Conservation (phyloP, 306 rosid species). For the Cajanus cajan region DNA sequence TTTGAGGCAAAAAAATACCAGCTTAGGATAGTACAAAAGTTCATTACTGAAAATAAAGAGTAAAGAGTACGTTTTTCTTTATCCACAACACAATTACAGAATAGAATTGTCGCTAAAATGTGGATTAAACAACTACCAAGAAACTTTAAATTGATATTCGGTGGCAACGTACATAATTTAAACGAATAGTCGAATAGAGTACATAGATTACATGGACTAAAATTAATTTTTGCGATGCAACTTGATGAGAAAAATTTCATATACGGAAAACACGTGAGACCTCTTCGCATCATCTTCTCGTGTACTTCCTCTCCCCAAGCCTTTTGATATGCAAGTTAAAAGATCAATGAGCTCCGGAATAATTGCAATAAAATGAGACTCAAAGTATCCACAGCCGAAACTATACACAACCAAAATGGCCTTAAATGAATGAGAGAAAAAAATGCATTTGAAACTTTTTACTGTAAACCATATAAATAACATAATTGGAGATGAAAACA, state of each 20-base stretch:
- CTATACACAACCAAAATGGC: neutral
- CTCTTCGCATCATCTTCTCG: neutral
- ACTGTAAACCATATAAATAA: neutral
- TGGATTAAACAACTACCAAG: neutral
- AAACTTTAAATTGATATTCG: neutral
- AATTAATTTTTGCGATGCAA: neutral
- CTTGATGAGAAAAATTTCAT: neutral
- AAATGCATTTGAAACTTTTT: too few relatives aligned
- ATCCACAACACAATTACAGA: neutral
- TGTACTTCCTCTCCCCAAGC: neutral
- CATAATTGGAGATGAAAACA: neutral
- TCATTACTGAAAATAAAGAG: neutral
- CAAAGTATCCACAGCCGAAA: neutral
- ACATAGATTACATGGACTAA: neutral
- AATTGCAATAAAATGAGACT: neutral
- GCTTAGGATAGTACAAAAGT: neutral
- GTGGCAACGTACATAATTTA: neutral
- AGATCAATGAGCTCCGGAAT: neutral
- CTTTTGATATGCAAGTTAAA: neutral
- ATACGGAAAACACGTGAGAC: neutral
- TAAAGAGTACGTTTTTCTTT: neutral
- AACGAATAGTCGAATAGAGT: neutral
- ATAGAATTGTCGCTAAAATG: neutral
- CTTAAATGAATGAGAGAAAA: neutral
- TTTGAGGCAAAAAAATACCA: too few relatives aligned